These are phyloP conservation scores for Rhodosporidiobolus odoratus DNA, from an alignment of 768 basidiomycete species.

Conservation along the genomic window DNA sequence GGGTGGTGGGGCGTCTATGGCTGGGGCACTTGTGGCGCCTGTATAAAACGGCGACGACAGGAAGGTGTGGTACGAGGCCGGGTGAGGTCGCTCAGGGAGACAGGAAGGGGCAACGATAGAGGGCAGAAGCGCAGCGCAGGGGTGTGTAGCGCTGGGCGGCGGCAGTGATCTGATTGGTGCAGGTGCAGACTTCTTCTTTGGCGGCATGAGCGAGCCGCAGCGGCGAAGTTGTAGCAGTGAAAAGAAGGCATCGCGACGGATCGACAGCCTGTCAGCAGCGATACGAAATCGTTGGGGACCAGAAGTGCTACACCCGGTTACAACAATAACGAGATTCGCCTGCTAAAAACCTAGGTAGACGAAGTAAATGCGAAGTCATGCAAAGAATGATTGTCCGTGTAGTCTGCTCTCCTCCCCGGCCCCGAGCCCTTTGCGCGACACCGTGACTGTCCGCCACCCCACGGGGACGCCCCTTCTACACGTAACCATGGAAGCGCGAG, in stretches of 20 bases:
- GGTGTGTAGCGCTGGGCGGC: constrained; percentile 1
- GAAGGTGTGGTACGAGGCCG: constrained; percentile 27
- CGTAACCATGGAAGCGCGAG: too few relatives aligned
- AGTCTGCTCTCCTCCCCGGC: too few relatives aligned
- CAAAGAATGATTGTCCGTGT: too few relatives aligned
- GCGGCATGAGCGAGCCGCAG: constrained; percentile 14
- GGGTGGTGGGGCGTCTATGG: background rate
- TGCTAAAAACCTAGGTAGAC: too few relatives aligned
- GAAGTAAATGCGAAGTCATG: too few relatives aligned
- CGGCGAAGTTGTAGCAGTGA: background rate
- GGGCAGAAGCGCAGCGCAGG: constrained; percentile 8
- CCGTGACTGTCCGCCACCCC: too few relatives aligned
- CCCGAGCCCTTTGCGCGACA: too few relatives aligned
- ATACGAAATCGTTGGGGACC: background rate
- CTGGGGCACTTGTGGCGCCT: background rate
- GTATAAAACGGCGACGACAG: constrained; percentile 11
- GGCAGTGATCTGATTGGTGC: background rate
- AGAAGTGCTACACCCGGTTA: too few relatives aligned
- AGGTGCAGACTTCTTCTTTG: background rate
- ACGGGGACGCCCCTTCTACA: too few relatives aligned
- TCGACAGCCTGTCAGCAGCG: background rate
- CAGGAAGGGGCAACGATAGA: background rate
- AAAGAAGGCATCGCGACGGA: background rate
- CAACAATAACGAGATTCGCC: too few relatives aligned
- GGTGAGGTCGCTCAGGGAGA: constrained; percentile 6